Base-by-base conservation (phyloP, 2,329 filamentous ascomycete genomes). In the Aspergillus neoniger region DNA sequence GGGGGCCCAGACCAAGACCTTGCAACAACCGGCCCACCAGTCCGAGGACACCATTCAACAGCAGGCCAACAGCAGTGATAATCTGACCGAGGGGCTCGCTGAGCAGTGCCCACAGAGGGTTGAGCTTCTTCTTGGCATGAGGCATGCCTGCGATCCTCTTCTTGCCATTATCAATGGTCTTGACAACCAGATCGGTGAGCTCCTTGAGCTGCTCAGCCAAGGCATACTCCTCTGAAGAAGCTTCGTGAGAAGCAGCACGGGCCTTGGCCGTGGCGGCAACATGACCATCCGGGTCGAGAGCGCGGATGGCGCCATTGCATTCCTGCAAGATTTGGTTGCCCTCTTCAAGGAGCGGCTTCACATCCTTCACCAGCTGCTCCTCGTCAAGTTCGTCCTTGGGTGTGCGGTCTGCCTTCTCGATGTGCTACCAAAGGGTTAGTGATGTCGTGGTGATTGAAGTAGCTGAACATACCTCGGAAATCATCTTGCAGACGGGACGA, bases 41-140 rank as follows among this genome's bases (percentile, higher is more conserved):
- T 47, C 90, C 90, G 6, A 97, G 82, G 0, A 97, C 92, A 75
- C 93, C 92, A 55, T 83, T 88, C 62, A 97, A 82, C 64, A 96
- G 77, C 61, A 96, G 79, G 21, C 93, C 93, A 49, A 96, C 92
- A 10, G 91, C 92, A 8, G 92, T 91, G 52, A 96, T 85, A 73
- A 96, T 96, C 83, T 97, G 93, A 84, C 92, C 91, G 21, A 96
- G 81, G 10, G 93, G 93, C 82, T 96, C 91, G 38, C 70, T 72
- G 7, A 78, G 70, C 52, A 96, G 82, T 30, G 82, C 87, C 92
- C 92, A 96, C 30, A 97, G 86, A 10, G 93, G 92, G 80, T 94
- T 96, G 62, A 96, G 84, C 81, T 94, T 88, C 84, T 96, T 94
- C 88, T 96, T 96, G 47, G 92, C 93, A 67, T 96, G 90, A 5